These are phyloP conservation scores for Papiliotrema fonsecae DNA, from an alignment of 1,284 basidiomycete species.

Conservation along the genomic window DNA sequence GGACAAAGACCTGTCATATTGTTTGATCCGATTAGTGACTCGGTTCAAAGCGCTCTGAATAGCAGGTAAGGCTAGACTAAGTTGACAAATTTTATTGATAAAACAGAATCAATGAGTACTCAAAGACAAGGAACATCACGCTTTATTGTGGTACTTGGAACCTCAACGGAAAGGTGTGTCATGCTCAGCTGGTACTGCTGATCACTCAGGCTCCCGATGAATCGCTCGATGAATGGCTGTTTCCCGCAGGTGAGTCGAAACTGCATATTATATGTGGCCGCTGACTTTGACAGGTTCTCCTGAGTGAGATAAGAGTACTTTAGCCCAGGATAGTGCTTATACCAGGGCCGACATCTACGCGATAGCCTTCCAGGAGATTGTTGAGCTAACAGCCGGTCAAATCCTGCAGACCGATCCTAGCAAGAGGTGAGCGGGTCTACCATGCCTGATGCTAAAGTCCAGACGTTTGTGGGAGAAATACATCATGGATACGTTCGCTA, in stretches of 20 bases:
- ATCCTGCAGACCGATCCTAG: constrained; percentile 95
- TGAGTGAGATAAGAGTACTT: constrained; percentile 53
- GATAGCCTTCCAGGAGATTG: constrained; percentile 97
- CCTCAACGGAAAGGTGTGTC: constrained; percentile 74
- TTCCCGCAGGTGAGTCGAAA: constrained; percentile 58
- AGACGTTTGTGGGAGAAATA: constrained; percentile 82
- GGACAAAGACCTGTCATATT: constrained; percentile 83
- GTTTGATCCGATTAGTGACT: constrained; percentile 90
- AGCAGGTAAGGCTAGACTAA: constrained; percentile 54
- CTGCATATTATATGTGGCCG: not conserved
- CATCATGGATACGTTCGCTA: constrained; percentile 72
- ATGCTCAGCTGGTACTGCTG: not conserved
- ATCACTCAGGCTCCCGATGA: constrained; percentile 66
- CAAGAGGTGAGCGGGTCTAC: constrained; percentile 59
- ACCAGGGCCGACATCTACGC: constrained; percentile 80
- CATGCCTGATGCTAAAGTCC: constrained; percentile 1
- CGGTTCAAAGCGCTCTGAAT: constrained; percentile 65
- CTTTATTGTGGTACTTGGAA: constrained; percentile 95
- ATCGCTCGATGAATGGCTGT: constrained; percentile 82
- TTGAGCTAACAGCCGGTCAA: constrained; percentile 92
- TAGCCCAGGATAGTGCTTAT: not conserved
- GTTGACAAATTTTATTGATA: too few species aligned
- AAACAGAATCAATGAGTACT: constrained; percentile 77
- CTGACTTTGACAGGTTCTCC: constrained; percentile 49
- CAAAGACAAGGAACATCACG: constrained; percentile 64